phyloP scores from a whole-genome alignment of 768 basidiomycete species.

The Panellus pusillus region DNA sequence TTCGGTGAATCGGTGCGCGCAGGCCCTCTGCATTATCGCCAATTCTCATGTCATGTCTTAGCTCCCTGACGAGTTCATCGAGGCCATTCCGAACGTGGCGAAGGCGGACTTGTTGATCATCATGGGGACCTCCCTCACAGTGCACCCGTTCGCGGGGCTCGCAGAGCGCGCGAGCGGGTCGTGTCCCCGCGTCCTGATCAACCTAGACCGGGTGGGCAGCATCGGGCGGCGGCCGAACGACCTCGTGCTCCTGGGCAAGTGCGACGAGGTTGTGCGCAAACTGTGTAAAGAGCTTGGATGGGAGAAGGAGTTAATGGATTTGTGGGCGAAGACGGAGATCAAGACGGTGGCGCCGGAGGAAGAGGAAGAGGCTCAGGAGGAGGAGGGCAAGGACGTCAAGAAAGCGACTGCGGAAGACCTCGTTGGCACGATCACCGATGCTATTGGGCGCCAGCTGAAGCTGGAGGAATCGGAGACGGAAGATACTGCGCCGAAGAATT shows the following conservation, averaged over 20 bases:
- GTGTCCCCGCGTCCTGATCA: constrained; percentile 87
- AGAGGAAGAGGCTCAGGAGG: constrained; percentile 4
- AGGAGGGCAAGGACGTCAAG: neutral
- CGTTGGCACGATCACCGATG: constrained; percentile 34
- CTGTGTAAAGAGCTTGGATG: constrained; percentile 74
- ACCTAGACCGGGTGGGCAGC: constrained; percentile 78
- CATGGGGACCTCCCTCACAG: constrained; percentile 87
- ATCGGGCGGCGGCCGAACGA: constrained; percentile 56
- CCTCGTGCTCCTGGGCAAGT: constrained; percentile 65
- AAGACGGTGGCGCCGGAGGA: constrained; percentile 8
- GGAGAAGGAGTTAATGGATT: constrained; percentile 56
- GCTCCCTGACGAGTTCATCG: constrained; percentile 75
- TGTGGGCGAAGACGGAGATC: constrained; percentile 54
- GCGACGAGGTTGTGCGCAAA: constrained; percentile 64
- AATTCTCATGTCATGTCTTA: constrained; percentile 25
- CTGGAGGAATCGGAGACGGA: constrained; percentile 20
- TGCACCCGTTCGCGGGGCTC: constrained; percentile 86
- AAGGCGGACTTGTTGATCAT: constrained; percentile 87
- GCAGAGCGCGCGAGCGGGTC: constrained; percentile 49
- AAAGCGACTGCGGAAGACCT: constrained; percentile 8
- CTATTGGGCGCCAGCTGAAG: constrained; percentile 32
- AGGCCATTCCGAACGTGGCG: constrained; percentile 49
- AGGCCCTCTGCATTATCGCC: no score
- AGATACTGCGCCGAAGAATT: no score
- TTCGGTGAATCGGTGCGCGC: constrained; percentile 75